Percentiles rank a stretch among this genome's conserved stretches.
These are phyloP conservation scores for Aspergillus fischeri DNA, from an alignment of 2,329 filamentous ascomycete species.

Conservation along the genomic window DNA sequence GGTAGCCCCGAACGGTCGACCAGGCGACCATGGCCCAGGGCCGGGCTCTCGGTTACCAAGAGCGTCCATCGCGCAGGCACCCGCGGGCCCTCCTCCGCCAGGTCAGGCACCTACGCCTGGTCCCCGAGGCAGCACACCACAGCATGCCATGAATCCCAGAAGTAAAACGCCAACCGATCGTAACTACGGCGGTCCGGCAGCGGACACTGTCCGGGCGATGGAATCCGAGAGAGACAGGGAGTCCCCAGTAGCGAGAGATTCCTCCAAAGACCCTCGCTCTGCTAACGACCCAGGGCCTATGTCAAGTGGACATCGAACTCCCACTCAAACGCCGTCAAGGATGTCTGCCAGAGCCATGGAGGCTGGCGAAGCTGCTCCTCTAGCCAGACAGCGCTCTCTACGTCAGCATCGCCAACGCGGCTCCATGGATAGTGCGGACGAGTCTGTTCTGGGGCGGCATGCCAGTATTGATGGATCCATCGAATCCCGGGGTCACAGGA, in stretches of 20 bases:
- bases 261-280: constrained; percentile 33
- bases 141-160: constrained; percentile 27
- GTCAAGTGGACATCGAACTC: constrained; percentile 61
- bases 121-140: constrained; percentile 45
- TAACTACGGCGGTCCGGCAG: constrained; percentile 38
- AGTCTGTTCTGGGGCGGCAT: constrained; percentile 47
- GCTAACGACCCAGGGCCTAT: constrained; percentile 47
- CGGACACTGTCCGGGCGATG: constrained; percentile 40
- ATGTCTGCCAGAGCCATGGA: constrained; percentile 45
- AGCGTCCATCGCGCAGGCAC: constrained; percentile 55
- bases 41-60: constrained; percentile 57
- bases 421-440: constrained; percentile 65
- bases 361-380: constrained; percentile 42
- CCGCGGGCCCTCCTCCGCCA: constrained; percentile 61
- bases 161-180: constrained; percentile 53
- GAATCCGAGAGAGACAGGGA: constrained; percentile 46
- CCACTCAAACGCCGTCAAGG: constrained; percentile 49
- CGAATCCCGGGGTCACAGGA: constrained; percentile 36
- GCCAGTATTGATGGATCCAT: constrained; percentile 38
- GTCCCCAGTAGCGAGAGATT: constrained; percentile 44
- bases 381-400: constrained; percentile 48
- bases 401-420: constrained; percentile 58
- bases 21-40: constrained; percentile 30
- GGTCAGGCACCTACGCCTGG: constrained; percentile 61
- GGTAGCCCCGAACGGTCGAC: constrained; percentile 23